Evolutionary conservation across 1,284 basidiomycete species (phyloP).

Genomic region (Heterobasidion irregulare): DNA sequence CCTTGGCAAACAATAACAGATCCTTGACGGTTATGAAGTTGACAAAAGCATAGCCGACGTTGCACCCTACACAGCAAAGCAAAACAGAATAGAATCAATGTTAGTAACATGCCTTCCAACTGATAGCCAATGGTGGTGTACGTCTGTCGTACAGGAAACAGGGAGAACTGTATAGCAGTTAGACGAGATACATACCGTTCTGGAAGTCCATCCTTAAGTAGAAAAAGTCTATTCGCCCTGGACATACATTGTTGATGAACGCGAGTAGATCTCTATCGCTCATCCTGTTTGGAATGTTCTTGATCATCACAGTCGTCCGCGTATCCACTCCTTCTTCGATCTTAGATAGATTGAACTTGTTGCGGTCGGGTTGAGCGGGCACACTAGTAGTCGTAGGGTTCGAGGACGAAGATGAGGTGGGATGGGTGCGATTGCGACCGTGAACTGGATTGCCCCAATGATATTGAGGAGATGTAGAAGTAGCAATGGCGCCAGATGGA

Average conservation of each 20-base stretch:
- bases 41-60: slow-evolving; percentile 83
- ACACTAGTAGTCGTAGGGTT: background rate
- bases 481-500: too few species aligned
- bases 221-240: slow-evolving; percentile 71
- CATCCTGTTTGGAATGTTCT: slow-evolving; percentile 89
- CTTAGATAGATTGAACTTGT: slow-evolving; percentile 51
- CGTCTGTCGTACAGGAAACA: background rate
- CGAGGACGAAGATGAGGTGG: background rate
- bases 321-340: slow-evolving; percentile 75
- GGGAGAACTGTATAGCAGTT: background rate
- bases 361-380: slow-evolving; percentile 40
- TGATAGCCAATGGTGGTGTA: too few species aligned
- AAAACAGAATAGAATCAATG: background rate
- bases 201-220: slow-evolving; percentile 82
- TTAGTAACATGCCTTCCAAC: background rate
- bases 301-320: slow-evolving; percentile 80
- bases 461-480: background rate
- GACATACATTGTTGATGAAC: slow-evolving; percentile 63
- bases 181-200: slow-evolving; percentile 41
- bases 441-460: too few species aligned
- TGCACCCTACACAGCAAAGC: slow-evolving; percentile 48
- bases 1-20: slow-evolving; percentile 65
- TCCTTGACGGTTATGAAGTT: slow-evolving; percentile 78
- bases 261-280: slow-evolving; percentile 63
- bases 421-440: too few species aligned